Conservation (phyloP, 345 rosid species). For the Populus nigra region DNA sequence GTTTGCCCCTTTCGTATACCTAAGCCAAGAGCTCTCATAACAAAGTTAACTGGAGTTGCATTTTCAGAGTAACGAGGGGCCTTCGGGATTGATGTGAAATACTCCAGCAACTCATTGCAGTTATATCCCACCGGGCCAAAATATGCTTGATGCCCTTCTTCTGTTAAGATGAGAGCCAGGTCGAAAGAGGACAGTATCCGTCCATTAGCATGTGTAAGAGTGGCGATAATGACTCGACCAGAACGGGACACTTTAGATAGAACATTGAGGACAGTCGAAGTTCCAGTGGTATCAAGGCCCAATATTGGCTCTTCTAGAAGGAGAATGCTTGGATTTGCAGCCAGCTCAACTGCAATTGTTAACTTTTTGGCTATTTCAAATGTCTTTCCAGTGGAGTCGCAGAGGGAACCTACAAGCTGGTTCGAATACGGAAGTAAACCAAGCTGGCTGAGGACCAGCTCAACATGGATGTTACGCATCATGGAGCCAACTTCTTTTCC, state of each 20-base stretch:
- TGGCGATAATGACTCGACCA: slow-evolving; percentile 25
- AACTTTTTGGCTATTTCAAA: slow-evolving; percentile 37
- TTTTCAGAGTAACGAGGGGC: slow-evolving; percentile 18
- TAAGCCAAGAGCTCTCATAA: slow-evolving; percentile 28
- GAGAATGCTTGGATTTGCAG: slow-evolving; percentile 38
- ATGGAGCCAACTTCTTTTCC: slow-evolving; percentile 16
- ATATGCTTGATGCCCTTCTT: slow-evolving; percentile 32
- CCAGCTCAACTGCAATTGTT: slow-evolving; percentile 35
- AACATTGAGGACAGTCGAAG: slow-evolving; percentile 19
- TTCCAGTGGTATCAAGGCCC: slow-evolving; percentile 25
- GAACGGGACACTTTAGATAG: slow-evolving; percentile 26
- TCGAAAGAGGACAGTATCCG: slow-evolving; percentile 25
- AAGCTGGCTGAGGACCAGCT: slow-evolving; percentile 31
- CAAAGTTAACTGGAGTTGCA: slow-evolving; percentile 32
- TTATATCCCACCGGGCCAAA: slow-evolving; percentile 30
- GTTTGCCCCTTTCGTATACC: slow-evolving; percentile 20
- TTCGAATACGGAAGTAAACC: slow-evolving; percentile 33
- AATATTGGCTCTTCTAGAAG: slow-evolving; percentile 34
- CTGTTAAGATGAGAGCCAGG: slow-evolving; percentile 29
- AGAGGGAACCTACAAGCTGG: slow-evolving; percentile 32
- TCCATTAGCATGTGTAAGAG: slow-evolving; percentile 23
- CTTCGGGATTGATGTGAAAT: slow-evolving; percentile 29
- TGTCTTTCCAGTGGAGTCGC: slow-evolving; percentile 29
- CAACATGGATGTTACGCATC: slow-evolving; percentile 25
- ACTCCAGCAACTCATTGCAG: slow-evolving; percentile 21